Evolutionary conservation across 768 basidiomycete species (phyloP), one percentile per base, ranked within the genome.

Genomic region (Tulasnella sp.): DNA sequence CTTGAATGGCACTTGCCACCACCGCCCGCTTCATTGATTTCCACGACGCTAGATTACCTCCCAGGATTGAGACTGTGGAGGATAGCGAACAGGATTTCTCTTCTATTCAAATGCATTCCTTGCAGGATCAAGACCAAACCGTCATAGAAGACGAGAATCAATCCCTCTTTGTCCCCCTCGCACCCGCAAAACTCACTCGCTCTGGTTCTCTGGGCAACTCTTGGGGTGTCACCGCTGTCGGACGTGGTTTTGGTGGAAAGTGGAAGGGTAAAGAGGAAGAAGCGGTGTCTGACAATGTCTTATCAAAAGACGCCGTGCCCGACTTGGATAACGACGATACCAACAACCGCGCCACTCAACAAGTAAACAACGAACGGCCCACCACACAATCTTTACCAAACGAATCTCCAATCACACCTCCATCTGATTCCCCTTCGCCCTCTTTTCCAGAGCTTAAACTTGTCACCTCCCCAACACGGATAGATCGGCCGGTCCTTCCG

Each of bases 221-320:
- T 65, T 89, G 83, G 83, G 81, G 81, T 5, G 84, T 89, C 55
- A 88, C 86, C 16, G 84, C 77, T 32, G 80, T 88, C 41, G 86
- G 86, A 9, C 76, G 82, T 41, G 86, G 86, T 15, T 87, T 85
- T 61, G 71, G 83, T 64, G 87, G 85, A 82, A 72, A 71, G 49
- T 65, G 71, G 53, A 66, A 65, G 44, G 50, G 53, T 42, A 37
- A 48, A 9, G 58, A 45, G 10, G 32, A 47, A 13, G 54, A 49
- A 15, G 53, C 51, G 13, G 34, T 43, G 7, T 53, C 48, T 20
- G 48, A 55, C 12, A 46, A 57, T 32, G 25, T 25, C 24, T 10
- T 43, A 37, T 37, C 42, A 9, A 34, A 33, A n/a, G 13, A 16
- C 13, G 29, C 27, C 9, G n/a, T 25, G 15, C 28, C 27, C 27